phyloP scores from a whole-genome alignment of 352 stramenopile species.

The Phytophthora constricta region DNA sequence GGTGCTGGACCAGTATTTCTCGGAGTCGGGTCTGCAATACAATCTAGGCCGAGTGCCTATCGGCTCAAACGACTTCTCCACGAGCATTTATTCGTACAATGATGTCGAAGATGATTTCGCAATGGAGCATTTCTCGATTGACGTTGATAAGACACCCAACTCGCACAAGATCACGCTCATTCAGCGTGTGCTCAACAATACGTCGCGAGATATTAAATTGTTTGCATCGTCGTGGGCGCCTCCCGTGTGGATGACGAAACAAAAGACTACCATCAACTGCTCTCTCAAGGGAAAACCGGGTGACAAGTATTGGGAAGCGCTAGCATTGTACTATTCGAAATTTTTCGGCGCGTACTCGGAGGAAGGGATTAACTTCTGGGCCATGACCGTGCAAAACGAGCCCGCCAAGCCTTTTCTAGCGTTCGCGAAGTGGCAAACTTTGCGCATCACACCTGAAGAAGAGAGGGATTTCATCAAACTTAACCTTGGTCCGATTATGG shows the following conservation, averaged over 20 bases:
- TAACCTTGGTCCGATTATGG: conserved; percentile 60
- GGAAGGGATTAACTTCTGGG: conserved; percentile 61
- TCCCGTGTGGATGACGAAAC: conserved; percentile 74
- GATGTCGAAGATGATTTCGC: conserved; percentile 28
- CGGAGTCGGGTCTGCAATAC: conserved; percentile 57
- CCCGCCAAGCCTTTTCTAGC: conserved; percentile 40
- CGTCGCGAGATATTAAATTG: conserved; percentile 45
- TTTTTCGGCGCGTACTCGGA: conserved; percentile 68
- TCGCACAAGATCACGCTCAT: conserved; percentile 40
- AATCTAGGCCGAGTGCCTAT: conserved; percentile 70
- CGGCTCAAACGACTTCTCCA: conserved; percentile 73
- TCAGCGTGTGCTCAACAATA: conserved; percentile 32
- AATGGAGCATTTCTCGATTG: conserved; percentile 62
- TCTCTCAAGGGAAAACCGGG: conserved; percentile 41
- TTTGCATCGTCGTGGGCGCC: conserved; percentile 71
- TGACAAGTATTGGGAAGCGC: conserved; percentile 48
- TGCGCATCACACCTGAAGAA: conserved; percentile 30
- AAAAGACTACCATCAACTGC: conserved; percentile 44
- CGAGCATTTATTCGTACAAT: conserved; percentile 43
- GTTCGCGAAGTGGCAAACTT: conserved; percentile 43
- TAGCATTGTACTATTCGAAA: conserved; percentile 74
- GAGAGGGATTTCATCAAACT: conserved; percentile 62
- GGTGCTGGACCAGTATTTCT: conserved; percentile 65
- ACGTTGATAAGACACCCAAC: conserved; percentile 51
- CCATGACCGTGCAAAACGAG: conserved; percentile 75